Percentiles rank a stretch among this genome's conserved stretches.
phyloP scores from a whole-genome alignment of 148 eudicot species.

The Camellia japonica region DNA sequence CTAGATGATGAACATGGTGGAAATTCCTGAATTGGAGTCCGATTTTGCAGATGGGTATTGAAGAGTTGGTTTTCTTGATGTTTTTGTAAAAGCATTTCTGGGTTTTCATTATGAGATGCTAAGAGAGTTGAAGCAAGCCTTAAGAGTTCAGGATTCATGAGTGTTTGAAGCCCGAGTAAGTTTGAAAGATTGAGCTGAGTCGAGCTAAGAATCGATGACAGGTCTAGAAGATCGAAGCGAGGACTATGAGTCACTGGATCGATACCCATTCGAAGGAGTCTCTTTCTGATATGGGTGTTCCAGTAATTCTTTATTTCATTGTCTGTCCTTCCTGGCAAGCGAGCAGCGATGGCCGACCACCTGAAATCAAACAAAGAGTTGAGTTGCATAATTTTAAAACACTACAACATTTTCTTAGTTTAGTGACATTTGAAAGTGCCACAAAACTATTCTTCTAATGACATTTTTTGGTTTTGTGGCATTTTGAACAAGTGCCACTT shows the following conservation, averaged over 20 bases:
- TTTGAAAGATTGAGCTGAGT: constrained; percentile 31
- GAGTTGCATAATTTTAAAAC: neutral
- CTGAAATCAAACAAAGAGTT: constrained; percentile 6
- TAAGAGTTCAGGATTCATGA: constrained; percentile 35
- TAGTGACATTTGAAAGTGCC: too few relatives aligned
- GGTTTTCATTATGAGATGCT: constrained; percentile 17
- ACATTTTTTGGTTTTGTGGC: too few relatives aligned
- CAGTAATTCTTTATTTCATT: constrained; percentile 47
- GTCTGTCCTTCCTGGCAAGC: constrained; percentile 42
- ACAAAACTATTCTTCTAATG: too few relatives aligned
- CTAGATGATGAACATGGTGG: constrained; percentile 10
- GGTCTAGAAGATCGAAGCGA: constrained; percentile 37
- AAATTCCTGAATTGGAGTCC: neutral
- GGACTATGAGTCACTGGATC: constrained; percentile 52
- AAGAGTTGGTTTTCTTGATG: constrained; percentile 25
- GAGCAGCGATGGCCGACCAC: constrained; percentile 52
- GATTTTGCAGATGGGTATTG: constrained; percentile 21
- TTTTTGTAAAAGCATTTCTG: constrained; percentile 17
- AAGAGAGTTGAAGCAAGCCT: constrained; percentile 23
- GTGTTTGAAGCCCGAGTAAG: constrained; percentile 36
- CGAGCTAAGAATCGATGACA: constrained; percentile 30
- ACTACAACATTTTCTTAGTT: too few relatives aligned
- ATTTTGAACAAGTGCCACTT: too few relatives aligned
- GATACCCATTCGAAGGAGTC: constrained; percentile 40
- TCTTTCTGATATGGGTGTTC: constrained; percentile 44